Evolutionary conservation across 2,329 filamentous ascomycete species (phyloP), one percentile per base, ranked within the genome.

Genomic region (Neonectria coccinea): DNA sequence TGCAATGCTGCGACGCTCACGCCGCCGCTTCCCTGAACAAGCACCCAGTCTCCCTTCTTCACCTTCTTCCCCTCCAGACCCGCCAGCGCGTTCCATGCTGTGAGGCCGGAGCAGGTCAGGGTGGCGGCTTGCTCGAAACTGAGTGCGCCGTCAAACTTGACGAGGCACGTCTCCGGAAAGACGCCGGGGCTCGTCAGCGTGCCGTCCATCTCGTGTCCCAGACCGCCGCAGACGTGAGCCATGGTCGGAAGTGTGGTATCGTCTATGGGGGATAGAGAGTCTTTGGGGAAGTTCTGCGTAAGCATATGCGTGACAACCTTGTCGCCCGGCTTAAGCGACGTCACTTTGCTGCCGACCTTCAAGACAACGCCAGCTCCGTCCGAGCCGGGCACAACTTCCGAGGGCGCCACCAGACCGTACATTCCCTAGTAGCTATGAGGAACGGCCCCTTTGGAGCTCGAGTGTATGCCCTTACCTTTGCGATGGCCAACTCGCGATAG

Each of bases 181-280:
- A 85, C 80, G 9, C 80, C 88, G 65, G 88, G 85, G 53, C 89
- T 81, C 41, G 85, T 81, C 16, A 91, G 80, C 0, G 83, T 83
- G 31, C 89, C 89, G 60, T 90, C 85, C 1, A 88, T 66, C 1
- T 78, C 80, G 59, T 87, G 85, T 52, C 89, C 89, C 1, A 91
- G 81, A 16, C 86, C 86, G 7, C 82, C 84, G 0, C 64, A 61
- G 4, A 77, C 66, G 18, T 77, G 75, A 2, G 65, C 66, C n/a
- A 74, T 69, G 2, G 67, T 70, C 1, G 73, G 65, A 14, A 68
- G 64, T 0, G 73, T 74, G 45, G 74, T 70, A 10, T 72, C 68
- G 8, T 72, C 71, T 9, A 42, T 42, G 39, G 39, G 39, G 3
- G 39, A 18, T 8, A 42, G 39, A 4, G 39, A 9, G 9, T 25